Conservation (phyloP, 345 rosid genomes). For the Populus davidiana region DNA sequence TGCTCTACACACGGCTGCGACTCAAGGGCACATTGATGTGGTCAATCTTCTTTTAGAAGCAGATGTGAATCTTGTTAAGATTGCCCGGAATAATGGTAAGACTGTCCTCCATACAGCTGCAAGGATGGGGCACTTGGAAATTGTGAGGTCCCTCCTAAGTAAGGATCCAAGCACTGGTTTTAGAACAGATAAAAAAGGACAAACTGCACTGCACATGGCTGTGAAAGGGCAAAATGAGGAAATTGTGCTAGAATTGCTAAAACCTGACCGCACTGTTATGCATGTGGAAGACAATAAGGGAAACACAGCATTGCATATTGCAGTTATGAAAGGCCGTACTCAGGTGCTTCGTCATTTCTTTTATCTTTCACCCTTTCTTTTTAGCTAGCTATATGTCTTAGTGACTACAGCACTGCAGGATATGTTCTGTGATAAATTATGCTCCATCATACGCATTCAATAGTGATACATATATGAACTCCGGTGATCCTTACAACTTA, state of each 20-base stretch:
- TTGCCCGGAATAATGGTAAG: constrained; percentile 92
- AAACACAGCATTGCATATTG: constrained; percentile 86
- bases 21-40: constrained; percentile 80
- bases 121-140: constrained; percentile 93
- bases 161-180: constrained; percentile 83
- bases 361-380: constrained; percentile 1
- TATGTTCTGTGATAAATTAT: not conserved
- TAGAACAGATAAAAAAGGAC: constrained; percentile 85
- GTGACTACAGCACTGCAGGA: not conserved
- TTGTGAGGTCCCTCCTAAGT: constrained; percentile 64
- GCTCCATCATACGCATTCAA: not conserved
- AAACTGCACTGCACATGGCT: constrained; percentile 97
- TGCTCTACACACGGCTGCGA: constrained; percentile 96
- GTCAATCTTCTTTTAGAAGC: constrained; percentile 94
- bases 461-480: not conserved
- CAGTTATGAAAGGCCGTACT: constrained; percentile 73
- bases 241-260: constrained; percentile 75
- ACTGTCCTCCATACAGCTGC: constrained; percentile 96
- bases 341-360: constrained; percentile 49
- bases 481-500: not conserved
- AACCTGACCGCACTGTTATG: constrained; percentile 66
- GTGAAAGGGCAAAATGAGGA: constrained; percentile 91
- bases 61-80: constrained; percentile 75
- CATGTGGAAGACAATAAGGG: constrained; percentile 81
- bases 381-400: not conserved